Percentiles rank a stretch among this genome's conserved stretches.
Conservation (phyloP, 2,329 filamentous ascomycete species). For the Fusarium sp. region DNA sequence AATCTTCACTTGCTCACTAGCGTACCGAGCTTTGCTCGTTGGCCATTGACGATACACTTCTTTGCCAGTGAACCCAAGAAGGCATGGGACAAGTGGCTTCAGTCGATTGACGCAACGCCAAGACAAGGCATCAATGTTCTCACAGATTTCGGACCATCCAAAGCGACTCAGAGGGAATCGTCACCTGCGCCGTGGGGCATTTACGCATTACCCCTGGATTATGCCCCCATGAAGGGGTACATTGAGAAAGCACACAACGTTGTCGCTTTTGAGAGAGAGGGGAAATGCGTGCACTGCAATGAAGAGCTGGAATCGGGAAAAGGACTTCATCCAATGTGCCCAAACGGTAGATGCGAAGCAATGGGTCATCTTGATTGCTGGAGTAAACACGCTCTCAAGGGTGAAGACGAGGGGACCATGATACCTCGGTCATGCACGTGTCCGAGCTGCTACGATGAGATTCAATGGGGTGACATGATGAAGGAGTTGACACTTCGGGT, state of each 20-base stretch:
- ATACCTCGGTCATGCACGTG: slow-evolving; percentile 79
- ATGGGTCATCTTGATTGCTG: slow-evolving; percentile 73
- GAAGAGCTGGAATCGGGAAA: slow-evolving; percentile 58
- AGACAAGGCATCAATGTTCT: slow-evolving; percentile 64
- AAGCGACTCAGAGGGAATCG: slow-evolving; percentile 6
- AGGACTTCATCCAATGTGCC: slow-evolving; percentile 70
- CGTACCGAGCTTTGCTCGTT: slow-evolving; percentile 82
- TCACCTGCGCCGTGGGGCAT: slow-evolving; percentile 59
- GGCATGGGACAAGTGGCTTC: slow-evolving; percentile 74
- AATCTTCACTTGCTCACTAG: slow-evolving; percentile 86
- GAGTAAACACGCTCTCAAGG: slow-evolving; percentile 63
- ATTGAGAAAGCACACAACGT: slow-evolving; percentile 67
- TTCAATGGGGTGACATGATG: slow-evolving; percentile 83
- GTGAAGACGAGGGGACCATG: slow-evolving; percentile 58
- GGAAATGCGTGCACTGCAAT: slow-evolving; percentile 66
- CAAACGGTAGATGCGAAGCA: slow-evolving; percentile 64
- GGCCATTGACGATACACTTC: slow-evolving; percentile 87
- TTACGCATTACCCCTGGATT: slow-evolving; percentile 66
- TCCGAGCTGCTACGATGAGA: slow-evolving; percentile 72
- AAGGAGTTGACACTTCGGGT: slow-evolving; percentile 83
- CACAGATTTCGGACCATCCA: slow-evolving; percentile 63
- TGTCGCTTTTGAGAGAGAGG: slow-evolving; percentile 68
- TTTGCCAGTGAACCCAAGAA: slow-evolving; percentile 77
- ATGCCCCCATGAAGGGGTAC: slow-evolving; percentile 64
- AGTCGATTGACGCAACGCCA: slow-evolving; percentile 60